Evolutionary conservation across 805 yeast genomes (phyloP), one percentile per base, ranked within the genome.

Genomic region (Saccharomycopsis olivae): DNA sequence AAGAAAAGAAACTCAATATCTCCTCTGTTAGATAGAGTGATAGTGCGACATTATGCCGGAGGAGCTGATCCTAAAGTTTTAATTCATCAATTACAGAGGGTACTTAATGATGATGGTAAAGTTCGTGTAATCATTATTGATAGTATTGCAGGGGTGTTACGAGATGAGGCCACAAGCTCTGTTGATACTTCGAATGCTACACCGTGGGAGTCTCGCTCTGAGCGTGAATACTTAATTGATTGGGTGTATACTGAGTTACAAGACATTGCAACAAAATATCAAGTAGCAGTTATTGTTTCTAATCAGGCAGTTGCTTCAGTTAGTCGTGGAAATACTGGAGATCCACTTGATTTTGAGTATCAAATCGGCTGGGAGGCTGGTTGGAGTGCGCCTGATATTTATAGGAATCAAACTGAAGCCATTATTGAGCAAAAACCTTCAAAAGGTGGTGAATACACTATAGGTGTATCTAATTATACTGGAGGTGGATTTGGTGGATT

Each of bases 111-210:
- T 33, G 53, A 60, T 24, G 47, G 54, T 10, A 56, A 59, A 1
- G 49, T 78, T 2, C 78, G 71, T 32, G 52, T 81, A 21, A 64
- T 89, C 0, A 67, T 86, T 1, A 64, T 88, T 8, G 97, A 89
- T 57, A 82, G 95, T 25, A 73, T 88, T 3, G 76, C 89, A 0
- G 95, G 85, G 52, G 94, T 82, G 55, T 56, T 87, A 24, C 62
- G 94, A 42, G 56, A 67, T 15, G 57, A 58, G 33, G 8, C n/a
- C 10, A n/a, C n/a, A n/a, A n/a, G n/a, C n/a, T n/a, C n/a, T n/a
- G n/a, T n/a, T n/a, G 15, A 17, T 17, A 30, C 33, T 10, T 10
- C 33, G 10, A 14, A 30, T 2, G 33, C 10, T 25, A 25, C n/a
- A n/a, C n/a, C n/a, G n/a, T 59, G 62, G 40, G 41, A 38, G 11